phyloP scores from a whole-genome alignment of 1,284 basidiomycete species.

The Sphaerobolus stellatus region DNA sequence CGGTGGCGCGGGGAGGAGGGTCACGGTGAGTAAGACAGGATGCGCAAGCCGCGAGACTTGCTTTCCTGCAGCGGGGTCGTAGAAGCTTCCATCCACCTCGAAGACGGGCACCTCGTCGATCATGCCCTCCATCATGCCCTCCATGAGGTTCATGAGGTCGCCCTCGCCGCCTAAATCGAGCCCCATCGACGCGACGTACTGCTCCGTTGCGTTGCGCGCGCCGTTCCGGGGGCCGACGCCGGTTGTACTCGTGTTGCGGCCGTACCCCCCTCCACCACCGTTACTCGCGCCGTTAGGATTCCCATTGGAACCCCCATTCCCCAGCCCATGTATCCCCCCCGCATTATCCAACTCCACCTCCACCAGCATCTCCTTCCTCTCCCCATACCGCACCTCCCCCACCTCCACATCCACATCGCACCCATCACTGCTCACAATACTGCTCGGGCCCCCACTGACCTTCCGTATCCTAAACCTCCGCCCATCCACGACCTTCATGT shows the following conservation, averaged over 20 bases:
- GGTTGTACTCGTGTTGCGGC: not conserved
- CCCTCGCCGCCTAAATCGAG: conserved; percentile 65
- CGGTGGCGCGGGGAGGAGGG: conserved; percentile 62
- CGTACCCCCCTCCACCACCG: not conserved
- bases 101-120: conserved; percentile 92
- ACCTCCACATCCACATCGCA: conserved; percentile 93
- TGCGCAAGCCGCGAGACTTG: conserved; percentile 82
- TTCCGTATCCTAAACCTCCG: conserved; percentile 87
- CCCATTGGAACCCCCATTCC: conserved; percentile 9
- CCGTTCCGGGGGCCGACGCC: conserved; percentile 26
- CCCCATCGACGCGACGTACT: conserved; percentile 78
- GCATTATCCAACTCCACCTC: conserved; percentile 90
- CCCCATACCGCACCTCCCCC: conserved; percentile 89
- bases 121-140: conserved; percentile 87
- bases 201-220: conserved; percentile 70
- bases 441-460: conserved; percentile 80
- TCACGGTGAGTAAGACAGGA: conserved; percentile 86
- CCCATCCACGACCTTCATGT: conserved; percentile 84
- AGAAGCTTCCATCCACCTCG: conserved; percentile 90
- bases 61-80: conserved; percentile 80
- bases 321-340: conserved; percentile 48
- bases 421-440: conserved; percentile 83
- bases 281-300: conserved; percentile 1
- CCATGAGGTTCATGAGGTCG: conserved; percentile 67
- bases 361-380: conserved; percentile 90